Conservation (phyloP, 23 red algal genomes). For the Chondrus crispus region DNA sequence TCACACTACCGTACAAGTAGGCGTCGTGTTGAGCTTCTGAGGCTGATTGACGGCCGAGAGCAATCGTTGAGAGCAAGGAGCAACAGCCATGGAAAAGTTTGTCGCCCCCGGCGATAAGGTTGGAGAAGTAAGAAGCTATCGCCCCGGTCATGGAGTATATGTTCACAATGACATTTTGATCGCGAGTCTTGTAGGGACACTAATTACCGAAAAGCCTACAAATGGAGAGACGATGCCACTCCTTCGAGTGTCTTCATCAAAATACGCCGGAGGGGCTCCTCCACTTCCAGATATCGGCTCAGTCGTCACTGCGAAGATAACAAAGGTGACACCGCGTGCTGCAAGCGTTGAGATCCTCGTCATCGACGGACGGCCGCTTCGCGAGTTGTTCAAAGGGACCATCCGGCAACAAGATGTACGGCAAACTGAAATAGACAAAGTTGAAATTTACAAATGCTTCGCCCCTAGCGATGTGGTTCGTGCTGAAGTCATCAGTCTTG, state of each 20-base stretch:
- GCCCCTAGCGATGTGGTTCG: conserved; percentile 50
- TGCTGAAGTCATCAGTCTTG: conserved; percentile 51
- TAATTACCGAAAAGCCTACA: conserved; percentile 9
- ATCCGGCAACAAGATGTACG: conserved; percentile 65
- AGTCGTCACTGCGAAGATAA: conserved; percentile 46
- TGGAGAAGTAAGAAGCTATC: conserved; percentile 4
- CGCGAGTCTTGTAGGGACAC: conserved; percentile 12
- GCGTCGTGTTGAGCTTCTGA: too few relatives aligned
- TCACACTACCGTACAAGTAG: too few relatives aligned
- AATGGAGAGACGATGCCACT: not conserved
- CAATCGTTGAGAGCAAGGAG: too few relatives aligned
- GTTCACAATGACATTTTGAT: conserved; percentile 16
- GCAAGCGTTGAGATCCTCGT: conserved; percentile 45
- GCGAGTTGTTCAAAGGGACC: conserved; percentile 39
- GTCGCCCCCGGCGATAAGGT: conserved; percentile 42
- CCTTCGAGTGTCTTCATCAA: conserved; percentile 20
- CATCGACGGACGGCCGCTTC: conserved; percentile 17
- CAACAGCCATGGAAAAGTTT: not conserved
- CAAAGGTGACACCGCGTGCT: conserved; percentile 30
- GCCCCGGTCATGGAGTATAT: conserved; percentile 34
- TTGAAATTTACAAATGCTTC: conserved; percentile 67
- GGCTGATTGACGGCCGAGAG: too few relatives aligned
- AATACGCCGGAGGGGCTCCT: not conserved
- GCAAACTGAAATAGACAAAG: conserved; percentile 38
- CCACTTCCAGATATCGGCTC: conserved; percentile 49